Percentiles rank a stretch among this genome's conserved stretches.
Conservation (phyloP, 495 filamentous ascomycete genomes). For the Lophium mytilinum region DNA sequence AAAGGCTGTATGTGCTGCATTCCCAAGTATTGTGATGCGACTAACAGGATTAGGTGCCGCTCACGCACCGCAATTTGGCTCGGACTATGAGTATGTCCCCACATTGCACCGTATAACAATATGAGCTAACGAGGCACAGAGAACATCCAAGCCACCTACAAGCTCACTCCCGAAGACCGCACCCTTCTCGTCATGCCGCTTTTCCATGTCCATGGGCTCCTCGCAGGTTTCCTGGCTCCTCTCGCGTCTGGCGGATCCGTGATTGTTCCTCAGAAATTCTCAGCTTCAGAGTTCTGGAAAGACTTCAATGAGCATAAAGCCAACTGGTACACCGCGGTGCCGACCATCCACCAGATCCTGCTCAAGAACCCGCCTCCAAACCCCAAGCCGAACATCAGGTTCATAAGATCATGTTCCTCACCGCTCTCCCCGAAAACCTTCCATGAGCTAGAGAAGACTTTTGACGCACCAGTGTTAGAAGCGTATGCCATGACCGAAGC, state of each 20-base stretch:
- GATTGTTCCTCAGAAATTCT: conserved; percentile 66
- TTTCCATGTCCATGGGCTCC: conserved; percentile 80
- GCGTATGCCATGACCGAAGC: conserved; percentile 92
- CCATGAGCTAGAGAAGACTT: conserved; percentile 60
- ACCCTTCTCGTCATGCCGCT: conserved; percentile 87
- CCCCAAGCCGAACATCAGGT: conserved; percentile 63
- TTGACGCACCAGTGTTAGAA: conserved; percentile 73
- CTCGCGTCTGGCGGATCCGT: conserved; percentile 64
- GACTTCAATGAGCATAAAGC: conserved; percentile 62
- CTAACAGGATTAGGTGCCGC: conserved; percentile 34
- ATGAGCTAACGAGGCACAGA: conserved; percentile 15
- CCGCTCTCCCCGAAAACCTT: conserved; percentile 71
- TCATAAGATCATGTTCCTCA: conserved; percentile 80
- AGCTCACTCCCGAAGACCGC: conserved; percentile 56
- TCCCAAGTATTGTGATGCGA: not conserved
- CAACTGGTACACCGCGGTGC: conserved; percentile 84
- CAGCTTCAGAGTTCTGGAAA: conserved; percentile 73
- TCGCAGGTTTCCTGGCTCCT: conserved; percentile 70
- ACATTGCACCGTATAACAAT: conserved; percentile 16
- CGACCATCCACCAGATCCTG: conserved; percentile 83
- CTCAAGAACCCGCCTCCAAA: conserved; percentile 58
- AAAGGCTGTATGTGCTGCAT: conserved; percentile 50
- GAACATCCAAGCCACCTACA: conserved; percentile 69
- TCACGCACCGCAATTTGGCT: conserved; percentile 71
- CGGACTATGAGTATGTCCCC: conserved; percentile 48